Evolutionary conservation across 2,329 filamentous ascomycete species (phyloP), one percentile per base, ranked within the genome.

Genomic region (Dactylonectria estremocensis): DNA sequence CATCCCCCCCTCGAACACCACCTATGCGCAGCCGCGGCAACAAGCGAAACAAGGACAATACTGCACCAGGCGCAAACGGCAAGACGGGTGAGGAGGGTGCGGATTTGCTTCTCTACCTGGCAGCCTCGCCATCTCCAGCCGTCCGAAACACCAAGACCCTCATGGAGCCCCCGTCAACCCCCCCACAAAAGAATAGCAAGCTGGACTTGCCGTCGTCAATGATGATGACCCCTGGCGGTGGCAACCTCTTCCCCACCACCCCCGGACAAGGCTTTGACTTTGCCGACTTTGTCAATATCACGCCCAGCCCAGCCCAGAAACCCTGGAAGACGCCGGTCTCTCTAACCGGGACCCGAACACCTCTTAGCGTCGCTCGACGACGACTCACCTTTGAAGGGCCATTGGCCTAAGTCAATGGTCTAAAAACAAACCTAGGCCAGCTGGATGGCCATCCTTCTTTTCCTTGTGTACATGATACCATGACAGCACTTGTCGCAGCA

Each of bases 271-370:
- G 81, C 54, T 97, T 98, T 81, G 97, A 98, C 83, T 97, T 98
- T 83, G 90, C 95, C 59, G 96, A 99, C 79, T 99, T 97, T 82
- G 92, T 98, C 78, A 98, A 98, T 82, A 95, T 98, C 79, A 97
- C 96, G 7, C 96, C 96, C 0, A 97, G 94, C 77, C 96, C 96
- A 20, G 96, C 94, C 28, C 96, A 98, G 83, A 94, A 91, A 73
- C 88, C 91, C 10, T 98, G 95, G 93, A 94, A 92, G 79, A 97
- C 95, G 0, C 95, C 94, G 11, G 80, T 90, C 11, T 86, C 89
- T 31, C 84, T 86, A 33, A 78, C 83, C 18, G 76, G 80, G 10
- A 79, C 83, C 60, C 86, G 85, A 76, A 90, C 89, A 49, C 89
- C 89, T 9, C 78, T 88, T 64, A 93, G 90, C 73, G 89, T 92